These are phyloP conservation scores for Gypsophila paniculata DNA, from an alignment of 179 eudicot genomes.

Conservation along the genomic window DNA sequence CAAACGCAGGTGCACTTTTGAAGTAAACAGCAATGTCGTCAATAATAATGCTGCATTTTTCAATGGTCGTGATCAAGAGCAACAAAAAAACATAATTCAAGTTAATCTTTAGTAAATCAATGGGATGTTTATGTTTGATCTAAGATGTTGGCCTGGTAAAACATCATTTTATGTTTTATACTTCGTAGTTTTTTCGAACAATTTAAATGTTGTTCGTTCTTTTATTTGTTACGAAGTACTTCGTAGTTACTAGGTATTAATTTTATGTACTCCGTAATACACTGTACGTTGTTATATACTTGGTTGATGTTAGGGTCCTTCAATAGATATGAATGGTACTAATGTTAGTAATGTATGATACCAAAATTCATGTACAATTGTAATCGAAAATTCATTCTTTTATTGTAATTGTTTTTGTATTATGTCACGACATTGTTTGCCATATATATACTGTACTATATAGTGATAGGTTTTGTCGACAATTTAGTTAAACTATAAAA, in stretches of 20 bases:
- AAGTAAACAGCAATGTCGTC: conserved; percentile 3
- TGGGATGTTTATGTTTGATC: no score
- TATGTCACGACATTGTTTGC: no score
- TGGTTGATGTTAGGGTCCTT: background rate
- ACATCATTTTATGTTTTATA: no score
- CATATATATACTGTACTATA: no score
- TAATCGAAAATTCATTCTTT: no score
- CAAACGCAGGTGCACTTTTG: conserved; percentile 25
- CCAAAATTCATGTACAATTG: no score
- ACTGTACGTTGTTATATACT: background rate
- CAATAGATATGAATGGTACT: background rate
- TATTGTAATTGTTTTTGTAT: no score
- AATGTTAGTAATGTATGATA: background rate
- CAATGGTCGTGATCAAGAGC: background rate
- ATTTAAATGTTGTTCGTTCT: background rate
- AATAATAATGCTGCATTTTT: background rate
- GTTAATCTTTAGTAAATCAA: no score
- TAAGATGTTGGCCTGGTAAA: no score
- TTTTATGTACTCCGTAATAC: background rate
- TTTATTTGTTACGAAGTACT: background rate
- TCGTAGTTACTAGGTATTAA: no score
- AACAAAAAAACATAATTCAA: background rate
- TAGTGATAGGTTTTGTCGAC: no score
- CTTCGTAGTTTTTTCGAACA: conserved; percentile 1
- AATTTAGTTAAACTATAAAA: no score